Conservation (phyloP, 768 basidiomycete species). For the Trametes meyenii region DNA sequence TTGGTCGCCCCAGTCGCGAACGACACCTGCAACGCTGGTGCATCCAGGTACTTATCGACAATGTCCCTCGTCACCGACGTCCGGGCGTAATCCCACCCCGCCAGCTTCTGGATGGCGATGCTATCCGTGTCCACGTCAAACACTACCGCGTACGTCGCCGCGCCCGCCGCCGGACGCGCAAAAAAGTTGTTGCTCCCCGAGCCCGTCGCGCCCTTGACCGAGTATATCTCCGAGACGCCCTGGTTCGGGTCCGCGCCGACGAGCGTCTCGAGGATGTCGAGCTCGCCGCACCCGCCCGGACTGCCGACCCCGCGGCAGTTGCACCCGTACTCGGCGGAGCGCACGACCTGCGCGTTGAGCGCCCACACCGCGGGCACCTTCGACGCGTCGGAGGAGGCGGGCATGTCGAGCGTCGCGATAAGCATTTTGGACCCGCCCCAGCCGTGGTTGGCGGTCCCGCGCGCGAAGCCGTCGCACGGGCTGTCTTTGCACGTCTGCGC, state of each 20-base stretch:
- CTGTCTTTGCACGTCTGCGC: conserved; percentile 24
- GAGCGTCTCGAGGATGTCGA: conserved; percentile 36
- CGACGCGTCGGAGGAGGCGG: conserved; percentile 23
- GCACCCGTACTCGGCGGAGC: conserved; percentile 36
- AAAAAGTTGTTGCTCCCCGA: conserved; percentile 28
- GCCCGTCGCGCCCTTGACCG: conserved; percentile 36
- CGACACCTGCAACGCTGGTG: conserved; percentile 26
- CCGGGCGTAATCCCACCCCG: conserved; percentile 32
- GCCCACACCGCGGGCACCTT: conserved; percentile 34
- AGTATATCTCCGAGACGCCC: conserved; percentile 36
- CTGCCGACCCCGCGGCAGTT: conserved; percentile 35
- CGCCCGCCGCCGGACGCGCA: conserved; percentile 26
- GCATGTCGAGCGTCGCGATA: conserved; percentile 35
- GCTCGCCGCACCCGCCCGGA: conserved; percentile 31
- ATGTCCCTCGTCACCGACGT: conserved; percentile 26
- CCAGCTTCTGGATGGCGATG: conserved; percentile 29
- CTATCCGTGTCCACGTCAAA: conserved; percentile 34
- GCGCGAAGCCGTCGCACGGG: conserved; percentile 33
- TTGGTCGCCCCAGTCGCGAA: conserved; percentile 21
- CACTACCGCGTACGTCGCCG: conserved; percentile 27
- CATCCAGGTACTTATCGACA: conserved; percentile 30
- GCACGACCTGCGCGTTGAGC: conserved; percentile 34
- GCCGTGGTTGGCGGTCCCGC: conserved; percentile 35
- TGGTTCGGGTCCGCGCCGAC: conserved; percentile 22
- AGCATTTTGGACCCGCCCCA: conserved; percentile 33